phyloP scores from a whole-genome alignment of 2,329 filamentous ascomycete genomes.

The Neonectria faginata region DNA sequence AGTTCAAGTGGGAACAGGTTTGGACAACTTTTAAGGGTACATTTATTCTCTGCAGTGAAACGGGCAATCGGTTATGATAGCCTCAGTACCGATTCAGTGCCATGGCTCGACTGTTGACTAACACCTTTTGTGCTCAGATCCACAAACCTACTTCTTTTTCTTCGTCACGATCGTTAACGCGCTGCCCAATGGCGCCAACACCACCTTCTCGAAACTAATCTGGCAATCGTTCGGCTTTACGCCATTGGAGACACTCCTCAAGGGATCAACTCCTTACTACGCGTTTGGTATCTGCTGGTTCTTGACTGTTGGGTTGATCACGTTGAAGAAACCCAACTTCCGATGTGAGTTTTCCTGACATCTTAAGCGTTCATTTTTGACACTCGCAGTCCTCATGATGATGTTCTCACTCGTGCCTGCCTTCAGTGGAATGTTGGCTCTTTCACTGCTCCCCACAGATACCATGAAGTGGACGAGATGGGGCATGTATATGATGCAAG shows the following conservation, averaged over 20 bases:
- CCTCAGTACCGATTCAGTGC: too few species aligned
- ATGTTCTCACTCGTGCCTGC: conserved; percentile 47
- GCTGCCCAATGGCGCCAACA: conserved; percentile 50
- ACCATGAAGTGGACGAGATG: conserved; percentile 47
- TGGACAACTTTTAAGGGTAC: conserved; percentile 43
- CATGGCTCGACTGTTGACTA: conserved; percentile 15
- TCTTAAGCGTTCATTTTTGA: background rate
- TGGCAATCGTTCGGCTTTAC: conserved; percentile 51
- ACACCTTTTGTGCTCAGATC: conserved; percentile 32
- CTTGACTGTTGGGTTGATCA: conserved; percentile 39
- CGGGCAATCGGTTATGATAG: background rate
- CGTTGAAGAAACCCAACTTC: conserved; percentile 44
- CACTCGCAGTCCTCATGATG: conserved; percentile 41
- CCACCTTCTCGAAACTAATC: conserved; percentile 49
- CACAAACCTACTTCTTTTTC: conserved; percentile 52
- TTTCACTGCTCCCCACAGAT: conserved; percentile 45
- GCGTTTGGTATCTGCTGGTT: conserved; percentile 47
- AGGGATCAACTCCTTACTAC: conserved; percentile 48
- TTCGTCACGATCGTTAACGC: conserved; percentile 50
- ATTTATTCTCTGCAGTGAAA: conserved; percentile 3
- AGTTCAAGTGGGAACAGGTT: conserved; percentile 47
- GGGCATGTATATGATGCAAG: conserved; percentile 49
- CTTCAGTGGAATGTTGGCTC: conserved; percentile 48
- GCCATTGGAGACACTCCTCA: conserved; percentile 47
- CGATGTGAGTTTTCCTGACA: conserved; percentile 41